Conservation (phyloP, 768 basidiomycete species). For the Lentinus tigrinus region DNA sequence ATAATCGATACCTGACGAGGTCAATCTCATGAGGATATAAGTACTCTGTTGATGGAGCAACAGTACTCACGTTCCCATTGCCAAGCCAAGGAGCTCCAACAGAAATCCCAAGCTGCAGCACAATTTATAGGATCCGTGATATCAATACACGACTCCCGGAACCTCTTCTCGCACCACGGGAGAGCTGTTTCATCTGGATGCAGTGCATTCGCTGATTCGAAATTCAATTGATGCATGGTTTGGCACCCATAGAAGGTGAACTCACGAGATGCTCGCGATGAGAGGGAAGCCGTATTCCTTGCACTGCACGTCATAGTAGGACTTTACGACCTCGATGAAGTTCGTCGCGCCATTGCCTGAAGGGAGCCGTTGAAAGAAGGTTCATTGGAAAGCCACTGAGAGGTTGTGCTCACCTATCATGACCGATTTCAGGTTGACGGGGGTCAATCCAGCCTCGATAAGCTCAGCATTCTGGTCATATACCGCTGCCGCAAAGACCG, state of each 20-base stretch:
- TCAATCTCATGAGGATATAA: too few species aligned
- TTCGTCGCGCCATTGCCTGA: conserved; percentile 17
- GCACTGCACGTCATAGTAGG: conserved; percentile 53
- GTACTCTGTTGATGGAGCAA: fast-evolving
- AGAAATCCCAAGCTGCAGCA: conserved; percentile 38
- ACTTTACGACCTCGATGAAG: conserved; percentile 1
- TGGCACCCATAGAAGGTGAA: not conserved
- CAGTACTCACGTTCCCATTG: not conserved
- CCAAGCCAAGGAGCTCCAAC: conserved; percentile 18
- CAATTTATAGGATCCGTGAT: conserved; percentile 42
- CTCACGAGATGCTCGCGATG: conserved; percentile 43
- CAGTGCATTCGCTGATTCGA: conserved; percentile 18
- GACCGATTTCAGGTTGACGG: conserved; percentile 44
- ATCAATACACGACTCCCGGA: conserved; percentile 39
- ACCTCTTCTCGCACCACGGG: conserved; percentile 41
- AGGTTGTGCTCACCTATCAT: conserved; percentile 38
- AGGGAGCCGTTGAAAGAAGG: conserved; percentile 20
- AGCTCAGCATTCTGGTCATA: conserved; percentile 44
- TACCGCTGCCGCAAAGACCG: conserved; percentile 43
- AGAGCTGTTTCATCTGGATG: conserved; percentile 41
- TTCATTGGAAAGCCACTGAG: too few species aligned
- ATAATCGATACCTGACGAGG: conserved; percentile 26
- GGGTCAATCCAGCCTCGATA: conserved; percentile 41
- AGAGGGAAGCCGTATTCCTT: conserved; percentile 32
- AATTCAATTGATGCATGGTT: not conserved